These are phyloP conservation scores for Ustanciosporium gigantosporum DNA, from an alignment of 1,284 basidiomycete species.

Conservation along the genomic window DNA sequence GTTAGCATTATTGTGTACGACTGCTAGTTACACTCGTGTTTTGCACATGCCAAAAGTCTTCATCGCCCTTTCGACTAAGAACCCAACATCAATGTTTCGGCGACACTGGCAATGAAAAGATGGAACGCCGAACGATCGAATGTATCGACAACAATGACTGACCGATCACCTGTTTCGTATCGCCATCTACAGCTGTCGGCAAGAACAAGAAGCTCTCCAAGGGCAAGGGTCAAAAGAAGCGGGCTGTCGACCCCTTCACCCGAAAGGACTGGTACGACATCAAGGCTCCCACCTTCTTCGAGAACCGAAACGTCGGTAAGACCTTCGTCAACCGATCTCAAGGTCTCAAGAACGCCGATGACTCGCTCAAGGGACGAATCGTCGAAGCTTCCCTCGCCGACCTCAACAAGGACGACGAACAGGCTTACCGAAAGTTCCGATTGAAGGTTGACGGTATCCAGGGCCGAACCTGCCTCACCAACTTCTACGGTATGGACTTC, in stretches of 20 bases:
- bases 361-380: slow-evolving; percentile 96
- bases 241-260: slow-evolving; percentile 99
- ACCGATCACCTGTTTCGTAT: no score
- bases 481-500: slow-evolving; percentile 99
- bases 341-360: slow-evolving; percentile 98
- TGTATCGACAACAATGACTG: no score
- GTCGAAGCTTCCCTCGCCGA: slow-evolving; percentile 95
- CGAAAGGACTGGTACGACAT: slow-evolving; percentile 99
- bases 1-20: no score
- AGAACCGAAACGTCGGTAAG: slow-evolving; percentile 95
- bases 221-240: slow-evolving; percentile 98
- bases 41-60: no score
- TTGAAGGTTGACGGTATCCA: slow-evolving; percentile 96
- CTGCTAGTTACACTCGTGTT: no score
- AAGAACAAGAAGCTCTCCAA: slow-evolving; percentile 99
- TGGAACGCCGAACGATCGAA: no score
- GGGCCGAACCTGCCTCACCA: slow-evolving; percentile 99
- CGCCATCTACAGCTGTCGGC: slow-evolving; percentile 60
- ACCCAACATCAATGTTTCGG: no score
- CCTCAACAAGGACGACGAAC: slow-evolving; percentile 99
- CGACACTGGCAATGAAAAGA: no score
- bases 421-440: slow-evolving; percentile 99
- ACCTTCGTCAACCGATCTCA: slow-evolving; percentile 97
- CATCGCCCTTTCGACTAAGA: no score
- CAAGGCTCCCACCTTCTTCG: slow-evolving; percentile 98